Percentiles rank a stretch among this genome's conserved stretches.
Evolutionary conservation across 164 flowering plant genomes (phyloP).

Genomic region (Vitis labrusca): DNA sequence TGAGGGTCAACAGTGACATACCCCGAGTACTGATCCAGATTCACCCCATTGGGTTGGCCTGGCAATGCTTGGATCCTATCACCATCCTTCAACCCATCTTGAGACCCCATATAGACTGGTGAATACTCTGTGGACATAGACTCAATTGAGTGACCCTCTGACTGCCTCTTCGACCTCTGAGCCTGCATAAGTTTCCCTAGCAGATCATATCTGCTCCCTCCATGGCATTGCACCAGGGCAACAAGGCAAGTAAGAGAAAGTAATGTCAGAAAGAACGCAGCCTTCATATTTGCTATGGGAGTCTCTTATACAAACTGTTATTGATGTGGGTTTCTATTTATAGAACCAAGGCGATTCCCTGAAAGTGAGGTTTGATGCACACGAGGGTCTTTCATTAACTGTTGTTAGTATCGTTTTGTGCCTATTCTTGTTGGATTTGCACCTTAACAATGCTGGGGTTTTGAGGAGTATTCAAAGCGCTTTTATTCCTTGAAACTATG

Average conservation of each 20-base stretch:
- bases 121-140: constrained; percentile 4
- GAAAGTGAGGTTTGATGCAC: too few relatives aligned
- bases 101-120: constrained; percentile 27
- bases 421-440: too few relatives aligned
- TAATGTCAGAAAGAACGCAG: background rate
- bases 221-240: constrained; percentile 11
- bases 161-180: background rate
- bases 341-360: too few relatives aligned
- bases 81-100: constrained; percentile 27
- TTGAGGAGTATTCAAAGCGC: too few relatives aligned
- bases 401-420: too few relatives aligned
- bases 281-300: background rate
- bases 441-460: too few relatives aligned
- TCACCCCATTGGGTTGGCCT: constrained; percentile 19
- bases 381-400: too few relatives aligned
- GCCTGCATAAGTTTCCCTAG: constrained; percentile 4
- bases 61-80: constrained; percentile 34
- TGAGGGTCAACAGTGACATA: constrained; percentile 17
- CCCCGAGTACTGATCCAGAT: constrained; percentile 17
- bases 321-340: too few relatives aligned
- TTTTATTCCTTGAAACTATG: too few relatives aligned
- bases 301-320: too few relatives aligned
- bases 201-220: background rate
- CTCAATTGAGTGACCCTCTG: too few relatives aligned
- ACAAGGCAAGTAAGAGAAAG: constrained; percentile 4